Evolutionary conservation across 1,139 yeast species (phyloP).

Genomic region (Wickerhamomyces sp.): DNA sequence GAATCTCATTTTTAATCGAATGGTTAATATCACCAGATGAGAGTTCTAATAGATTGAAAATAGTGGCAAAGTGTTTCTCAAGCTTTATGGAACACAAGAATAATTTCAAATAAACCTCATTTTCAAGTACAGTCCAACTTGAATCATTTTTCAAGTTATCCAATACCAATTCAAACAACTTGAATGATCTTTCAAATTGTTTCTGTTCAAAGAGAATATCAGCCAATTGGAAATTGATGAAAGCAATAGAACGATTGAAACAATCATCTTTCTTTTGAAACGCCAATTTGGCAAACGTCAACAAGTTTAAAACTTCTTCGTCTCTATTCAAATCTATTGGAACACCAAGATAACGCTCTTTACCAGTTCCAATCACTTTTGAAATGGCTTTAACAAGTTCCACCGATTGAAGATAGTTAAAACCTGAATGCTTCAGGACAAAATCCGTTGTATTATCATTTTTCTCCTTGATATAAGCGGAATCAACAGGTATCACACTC

Average conservation of each 20-base stretch:
- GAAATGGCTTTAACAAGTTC: conserved; percentile 26
- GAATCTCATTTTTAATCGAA: background rate
- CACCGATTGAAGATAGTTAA: conserved; percentile 36
- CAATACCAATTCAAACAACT: conserved; percentile 32
- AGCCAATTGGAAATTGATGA: conserved; percentile 45
- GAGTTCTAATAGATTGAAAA: conserved; percentile 26
- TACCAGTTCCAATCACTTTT: conserved; percentile 11
- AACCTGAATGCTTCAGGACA: conserved; percentile 43
- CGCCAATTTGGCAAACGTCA: conserved; percentile 31
- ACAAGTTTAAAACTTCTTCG: conserved; percentile 27
- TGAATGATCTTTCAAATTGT: conserved; percentile 37
- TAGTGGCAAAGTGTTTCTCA: conserved; percentile 26
- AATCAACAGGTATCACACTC: conserved; percentile 34
- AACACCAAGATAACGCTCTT: conserved; percentile 24
- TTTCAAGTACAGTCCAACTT: conserved; percentile 26
- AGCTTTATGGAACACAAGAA: conserved; percentile 29
- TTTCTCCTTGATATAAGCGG: conserved; percentile 27
- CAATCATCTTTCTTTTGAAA: conserved; percentile 30
- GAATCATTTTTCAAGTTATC: conserved; percentile 27
- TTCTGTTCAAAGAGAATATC: conserved; percentile 33
- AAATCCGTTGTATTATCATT: conserved; percentile 25
- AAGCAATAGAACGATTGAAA: conserved; percentile 32
- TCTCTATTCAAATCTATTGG: conserved; percentile 2
- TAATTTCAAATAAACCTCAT: conserved; percentile 26
- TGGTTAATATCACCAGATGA: conserved; percentile 15